Conservation (phyloP, 176 grass and related monocot genomes). For the Avena atlantica region DNA sequence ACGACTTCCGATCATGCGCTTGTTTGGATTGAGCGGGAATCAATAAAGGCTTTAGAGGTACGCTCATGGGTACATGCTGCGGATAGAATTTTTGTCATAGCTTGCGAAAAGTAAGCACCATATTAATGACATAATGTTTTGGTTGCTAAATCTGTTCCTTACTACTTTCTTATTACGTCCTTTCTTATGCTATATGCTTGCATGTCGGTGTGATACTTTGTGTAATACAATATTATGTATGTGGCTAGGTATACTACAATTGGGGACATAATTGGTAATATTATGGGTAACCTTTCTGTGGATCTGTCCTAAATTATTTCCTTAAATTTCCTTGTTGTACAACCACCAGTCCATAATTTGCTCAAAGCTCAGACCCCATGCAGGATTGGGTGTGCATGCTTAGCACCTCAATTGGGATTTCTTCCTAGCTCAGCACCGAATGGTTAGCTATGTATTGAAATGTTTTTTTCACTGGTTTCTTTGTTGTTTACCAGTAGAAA, state of each 20-base stretch:
- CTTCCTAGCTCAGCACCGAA: background rate
- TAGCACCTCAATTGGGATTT: background rate
- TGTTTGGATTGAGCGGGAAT: conserved; percentile 91
- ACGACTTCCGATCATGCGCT: conserved; percentile 95
- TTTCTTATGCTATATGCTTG: background rate
- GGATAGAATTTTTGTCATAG: background rate
- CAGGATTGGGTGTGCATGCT: background rate
- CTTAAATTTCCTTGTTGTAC: background rate
- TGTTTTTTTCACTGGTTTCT: too few species aligned
- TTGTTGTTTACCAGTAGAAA: background rate
- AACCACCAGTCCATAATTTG: background rate
- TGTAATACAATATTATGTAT: background rate
- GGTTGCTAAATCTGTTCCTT: conserved; percentile 22
- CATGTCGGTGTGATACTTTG: conserved; percentile 9
- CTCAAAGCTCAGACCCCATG: background rate
- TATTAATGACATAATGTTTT: background rate
- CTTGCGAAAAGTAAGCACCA: background rate
- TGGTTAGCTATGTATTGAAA: background rate
- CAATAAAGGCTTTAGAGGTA: conserved; percentile 85
- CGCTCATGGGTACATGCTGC: background rate
- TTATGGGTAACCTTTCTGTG: background rate
- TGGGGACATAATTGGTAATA: background rate
- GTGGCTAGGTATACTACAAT: conserved; percentile 18
- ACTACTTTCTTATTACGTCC: background rate
- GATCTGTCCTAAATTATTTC: background rate